Conservation (phyloP, 75 land plant genomes). For the Ceratopteris richardii region DNA sequence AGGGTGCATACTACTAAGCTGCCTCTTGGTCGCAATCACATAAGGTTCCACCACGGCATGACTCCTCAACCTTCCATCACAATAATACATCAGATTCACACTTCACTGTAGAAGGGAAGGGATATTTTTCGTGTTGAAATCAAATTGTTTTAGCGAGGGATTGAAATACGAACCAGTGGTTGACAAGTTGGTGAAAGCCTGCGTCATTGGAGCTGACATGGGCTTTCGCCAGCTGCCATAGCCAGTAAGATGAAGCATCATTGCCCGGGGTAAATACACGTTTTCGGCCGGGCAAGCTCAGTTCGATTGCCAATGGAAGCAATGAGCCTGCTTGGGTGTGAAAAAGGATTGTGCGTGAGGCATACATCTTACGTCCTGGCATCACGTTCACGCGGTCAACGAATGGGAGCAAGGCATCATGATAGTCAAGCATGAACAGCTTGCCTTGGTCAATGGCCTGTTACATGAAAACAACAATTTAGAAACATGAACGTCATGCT, state of each 20-base stretch:
- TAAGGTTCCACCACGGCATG: conserved; percentile 75
- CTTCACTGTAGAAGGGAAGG: too few relatives aligned
- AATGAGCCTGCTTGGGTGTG: conserved; percentile 15
- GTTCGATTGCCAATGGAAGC: conserved; percentile 20
- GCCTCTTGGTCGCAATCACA: conserved; percentile 65
- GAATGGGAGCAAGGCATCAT: conserved; percentile 23
- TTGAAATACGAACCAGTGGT: too few relatives aligned
- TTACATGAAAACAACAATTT: too few relatives aligned
- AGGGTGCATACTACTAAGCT: conserved; percentile 72
- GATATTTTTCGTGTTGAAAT: too few relatives aligned
- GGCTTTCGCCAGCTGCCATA: conserved; percentile 68
- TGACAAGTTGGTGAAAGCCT: conserved; percentile 60
- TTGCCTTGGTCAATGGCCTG: conserved; percentile 17
- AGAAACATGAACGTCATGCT: too few relatives aligned
- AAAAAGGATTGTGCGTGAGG: conserved; percentile 16
- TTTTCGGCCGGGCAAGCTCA: conserved; percentile 17
- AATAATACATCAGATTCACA: too few relatives aligned
- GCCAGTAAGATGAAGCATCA: conserved; percentile 57
- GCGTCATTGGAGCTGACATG: conserved; percentile 60
- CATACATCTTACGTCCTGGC: conserved; percentile 9
- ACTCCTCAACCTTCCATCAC: conserved; percentile 54
- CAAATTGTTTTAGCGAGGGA: too few relatives aligned
- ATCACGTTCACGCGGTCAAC: conserved; percentile 9
- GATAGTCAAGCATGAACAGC: conserved; percentile 21
- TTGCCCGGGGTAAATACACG: conserved; percentile 37